Conservation (phyloP, 2,329 filamentous ascomycete species). For the Colletotrichum plurivorum region DNA sequence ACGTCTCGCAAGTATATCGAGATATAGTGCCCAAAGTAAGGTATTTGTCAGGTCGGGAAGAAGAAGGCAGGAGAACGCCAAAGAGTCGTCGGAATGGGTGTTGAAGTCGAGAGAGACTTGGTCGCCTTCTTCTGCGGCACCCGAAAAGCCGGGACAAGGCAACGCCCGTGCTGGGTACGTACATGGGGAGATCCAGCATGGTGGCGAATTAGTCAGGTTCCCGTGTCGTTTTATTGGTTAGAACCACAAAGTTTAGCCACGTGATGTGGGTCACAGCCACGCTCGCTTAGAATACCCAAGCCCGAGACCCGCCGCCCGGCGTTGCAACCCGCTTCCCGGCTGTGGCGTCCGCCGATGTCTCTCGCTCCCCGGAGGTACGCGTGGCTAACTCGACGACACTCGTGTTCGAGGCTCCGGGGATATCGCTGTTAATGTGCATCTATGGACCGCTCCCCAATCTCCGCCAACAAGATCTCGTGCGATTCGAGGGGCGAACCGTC, state of each 20-base stretch:
- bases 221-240: slow-evolving; percentile 2
- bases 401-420: slow-evolving; percentile 13
- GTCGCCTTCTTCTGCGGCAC: not conserved
- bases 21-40: not conserved
- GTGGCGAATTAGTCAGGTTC: slow-evolving; percentile 16
- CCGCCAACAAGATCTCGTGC: too few relatives aligned
- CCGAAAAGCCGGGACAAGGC: slow-evolving; percentile 4
- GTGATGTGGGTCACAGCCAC: slow-evolving; percentile 9
- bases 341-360: slow-evolving; percentile 7
- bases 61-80: slow-evolving; percentile 9
- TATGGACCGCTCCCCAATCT: too few relatives aligned
- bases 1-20: not conserved
- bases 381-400: slow-evolving; percentile 19
- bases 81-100: slow-evolving; percentile 11
- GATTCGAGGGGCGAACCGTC: not conserved
- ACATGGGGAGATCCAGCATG: slow-evolving; percentile 10
- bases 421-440: not conserved
- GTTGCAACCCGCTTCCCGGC: not conserved
- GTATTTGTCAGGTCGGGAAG: not conserved
- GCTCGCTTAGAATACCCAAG: not conserved
- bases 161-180: not conserved
- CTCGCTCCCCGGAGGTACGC: not conserved
- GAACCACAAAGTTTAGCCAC: not conserved
- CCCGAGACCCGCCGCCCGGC: not conserved
- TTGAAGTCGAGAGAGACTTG: slow-evolving; percentile 12